These are phyloP conservation scores for Paspalum vaginatum DNA, from an alignment of 176 grass and related monocot genomes.

Conservation along the genomic window DNA sequence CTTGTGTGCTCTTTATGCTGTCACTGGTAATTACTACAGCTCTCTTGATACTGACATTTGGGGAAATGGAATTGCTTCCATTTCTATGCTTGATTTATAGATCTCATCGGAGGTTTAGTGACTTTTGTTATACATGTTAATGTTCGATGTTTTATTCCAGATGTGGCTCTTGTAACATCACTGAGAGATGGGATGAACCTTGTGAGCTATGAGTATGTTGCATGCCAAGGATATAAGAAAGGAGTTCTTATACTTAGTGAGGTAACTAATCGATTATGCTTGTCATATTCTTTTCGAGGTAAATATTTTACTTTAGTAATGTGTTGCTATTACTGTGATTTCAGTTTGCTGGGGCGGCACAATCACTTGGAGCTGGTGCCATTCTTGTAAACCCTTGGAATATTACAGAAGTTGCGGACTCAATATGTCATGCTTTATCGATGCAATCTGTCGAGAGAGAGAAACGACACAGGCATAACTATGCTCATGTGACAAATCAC, in stretches of 20 bases:
- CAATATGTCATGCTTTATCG: constrained; percentile 66
- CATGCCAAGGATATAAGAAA: constrained; percentile 96
- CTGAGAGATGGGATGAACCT: constrained; percentile 99
- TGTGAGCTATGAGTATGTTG: constrained; percentile 99
- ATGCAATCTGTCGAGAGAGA: constrained; percentile 91
- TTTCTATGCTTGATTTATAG: not conserved
- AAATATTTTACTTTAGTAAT: not conserved
- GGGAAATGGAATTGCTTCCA: not conserved
- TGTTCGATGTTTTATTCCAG: constrained; percentile 52
- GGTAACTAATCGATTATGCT: constrained; percentile 47
- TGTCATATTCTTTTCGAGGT: not conserved
- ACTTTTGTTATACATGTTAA: constrained; percentile 24
- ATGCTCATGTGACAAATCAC: constrained; percentile 93
- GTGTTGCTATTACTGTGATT: constrained; percentile 34
- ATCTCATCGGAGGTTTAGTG: constrained; percentile 11
- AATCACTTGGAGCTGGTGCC: constrained; percentile 98
- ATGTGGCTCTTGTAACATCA: constrained; percentile 98
- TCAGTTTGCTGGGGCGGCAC: constrained; percentile 99
- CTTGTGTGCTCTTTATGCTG: constrained; percentile 93
- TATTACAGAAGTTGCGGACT: constrained; percentile 86
- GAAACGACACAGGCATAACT: constrained; percentile 97
- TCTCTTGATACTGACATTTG: constrained; percentile 34
- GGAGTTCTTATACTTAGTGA: constrained; percentile 97
- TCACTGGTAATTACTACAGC: constrained; percentile 67
- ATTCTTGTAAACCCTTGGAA: constrained; percentile 99